Evolutionary conservation across 2,329 filamentous ascomycete species (phyloP), one percentile per base, ranked within the genome.

Genomic region (Laburnicola sp.): DNA sequence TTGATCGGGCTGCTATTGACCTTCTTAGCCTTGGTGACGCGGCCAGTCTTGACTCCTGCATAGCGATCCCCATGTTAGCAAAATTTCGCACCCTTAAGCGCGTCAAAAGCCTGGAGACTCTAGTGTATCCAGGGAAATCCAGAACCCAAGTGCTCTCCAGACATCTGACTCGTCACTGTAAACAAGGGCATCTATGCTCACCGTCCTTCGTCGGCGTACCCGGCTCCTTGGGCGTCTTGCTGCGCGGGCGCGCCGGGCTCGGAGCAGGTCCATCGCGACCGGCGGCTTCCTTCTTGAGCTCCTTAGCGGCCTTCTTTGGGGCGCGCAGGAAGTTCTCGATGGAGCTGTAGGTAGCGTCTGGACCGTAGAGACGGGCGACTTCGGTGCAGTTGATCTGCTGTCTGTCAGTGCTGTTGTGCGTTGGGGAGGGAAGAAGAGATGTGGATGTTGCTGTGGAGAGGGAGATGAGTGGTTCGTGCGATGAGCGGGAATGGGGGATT

Each of bases 311-410:
- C 41, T 74, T 73, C 41, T 78, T 79, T 52, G 74, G 75, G 39
- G 69, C 72, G 37, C 77, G 75, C 31, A 82, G 74, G 2, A 72
- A 73, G 37, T 72, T 71, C 53, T 81, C 75, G 23, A 82, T 73
- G 0, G 78, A 67, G 52, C 80, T 70, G 64, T 79, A 79, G 0
- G 75, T 80, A 0, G 76, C 75, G 0, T 73, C 75, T 6, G 71
- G 57, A 1, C 76, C 77, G 56, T 76, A 82, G 45, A 77, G 63
- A 2, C 62, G 58, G 0, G 79, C 79, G 23, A 80, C 74, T 3
- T 68, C 63, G 2, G 59, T 61, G 58, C 75, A 74, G 50, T 81
- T 73, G 22, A 79, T 68, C 79, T 42, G 25, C n/a, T 25, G n/a
- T 21, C 4, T 21, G 35, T 4, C 3, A 3, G 8, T 59, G 28